phyloP scores from a whole-genome alignment of 805 yeast genomes.

The Wickerhamomyces ciferrii region DNA sequence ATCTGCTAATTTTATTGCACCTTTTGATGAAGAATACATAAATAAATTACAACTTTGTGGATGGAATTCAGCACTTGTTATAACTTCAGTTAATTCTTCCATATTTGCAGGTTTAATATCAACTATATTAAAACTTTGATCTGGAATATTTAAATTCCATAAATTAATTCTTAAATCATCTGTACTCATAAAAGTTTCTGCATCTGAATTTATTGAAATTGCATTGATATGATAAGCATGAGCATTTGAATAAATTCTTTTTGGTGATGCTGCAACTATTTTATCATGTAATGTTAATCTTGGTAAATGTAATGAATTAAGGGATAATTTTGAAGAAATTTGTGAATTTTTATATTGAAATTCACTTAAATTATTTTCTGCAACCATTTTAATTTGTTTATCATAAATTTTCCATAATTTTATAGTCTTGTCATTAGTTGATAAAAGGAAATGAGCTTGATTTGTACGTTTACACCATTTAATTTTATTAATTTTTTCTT shows the following conservation, averaged over 20 bases:
- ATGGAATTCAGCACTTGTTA: conserved; percentile 94
- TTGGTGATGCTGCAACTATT: conserved; percentile 92
- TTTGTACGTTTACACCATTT: conserved; percentile 91
- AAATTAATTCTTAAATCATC: conserved; percentile 94
- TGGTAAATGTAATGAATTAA: conserved; percentile 65
- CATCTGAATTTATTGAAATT: conserved; percentile 89
- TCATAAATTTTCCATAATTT: conserved; percentile 96
- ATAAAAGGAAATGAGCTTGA: conserved; percentile 82
- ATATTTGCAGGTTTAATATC: conserved; percentile 97
- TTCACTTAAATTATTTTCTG: conserved; percentile 79
- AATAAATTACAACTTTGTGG: conserved; percentile 88
- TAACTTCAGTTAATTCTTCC: conserved; percentile 98
- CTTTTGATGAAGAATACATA: conserved; percentile 94
- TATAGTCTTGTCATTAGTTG: conserved; percentile 97
- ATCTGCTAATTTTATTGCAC: conserved; percentile 91
- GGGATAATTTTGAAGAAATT: conserved; percentile 24
- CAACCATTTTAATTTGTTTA: conserved; percentile 84
- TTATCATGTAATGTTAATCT: conserved; percentile 90
- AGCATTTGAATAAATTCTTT: conserved; percentile 87
- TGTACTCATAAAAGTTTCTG: conserved; percentile 87
- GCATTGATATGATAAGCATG: conserved; percentile 98
- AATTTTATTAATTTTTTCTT: conserved; percentile 96
- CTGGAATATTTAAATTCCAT: conserved; percentile 93
- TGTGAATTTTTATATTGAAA: conserved; percentile 10
- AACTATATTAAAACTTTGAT: conserved; percentile 93